Evolutionary conservation across 495 filamentous ascomycete species (phyloP).

Genomic region (Penicillium steckii): DNA sequence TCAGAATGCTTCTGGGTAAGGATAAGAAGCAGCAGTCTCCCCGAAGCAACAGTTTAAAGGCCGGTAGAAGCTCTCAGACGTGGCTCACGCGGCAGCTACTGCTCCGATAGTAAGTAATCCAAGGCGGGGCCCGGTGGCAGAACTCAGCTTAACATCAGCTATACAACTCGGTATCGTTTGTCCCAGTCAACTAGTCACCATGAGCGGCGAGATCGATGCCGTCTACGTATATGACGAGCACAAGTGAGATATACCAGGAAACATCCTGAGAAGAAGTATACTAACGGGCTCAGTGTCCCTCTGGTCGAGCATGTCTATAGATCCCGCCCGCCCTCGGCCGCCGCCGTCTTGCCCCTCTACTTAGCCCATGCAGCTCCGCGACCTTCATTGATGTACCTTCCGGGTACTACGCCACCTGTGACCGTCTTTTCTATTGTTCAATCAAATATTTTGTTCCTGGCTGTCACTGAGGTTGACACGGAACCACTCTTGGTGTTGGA

Average conservation of each 20-base stretch:
- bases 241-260: constrained; percentile 51
- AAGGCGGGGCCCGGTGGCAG: constrained; percentile 40
- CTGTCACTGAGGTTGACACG: constrained; percentile 76
- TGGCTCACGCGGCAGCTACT: background rate
- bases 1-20: background rate
- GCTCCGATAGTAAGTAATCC: constrained; percentile 16
- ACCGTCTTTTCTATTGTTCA: constrained; percentile 85
- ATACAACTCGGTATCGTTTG: constrained; percentile 15
- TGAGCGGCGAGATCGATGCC: constrained; percentile 89
- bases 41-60: background rate
- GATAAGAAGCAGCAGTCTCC: background rate
- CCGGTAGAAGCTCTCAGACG: background rate
- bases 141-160: constrained; percentile 28
- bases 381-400: constrained; percentile 81
- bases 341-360: constrained; percentile 78
- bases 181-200: constrained; percentile 35
- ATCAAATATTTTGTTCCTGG: constrained; percentile 83
- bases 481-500: constrained; percentile 95
- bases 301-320: constrained; percentile 69
- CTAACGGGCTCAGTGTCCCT: constrained; percentile 47
- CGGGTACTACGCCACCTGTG: constrained; percentile 79
- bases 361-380: constrained; percentile 79
- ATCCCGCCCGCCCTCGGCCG: constrained; percentile 73
- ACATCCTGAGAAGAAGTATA: background rate
- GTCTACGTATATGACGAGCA: constrained; percentile 94